phyloP scores from a whole-genome alignment of 805 yeast genomes.

The Suhomyces tanzawaensis region DNA sequence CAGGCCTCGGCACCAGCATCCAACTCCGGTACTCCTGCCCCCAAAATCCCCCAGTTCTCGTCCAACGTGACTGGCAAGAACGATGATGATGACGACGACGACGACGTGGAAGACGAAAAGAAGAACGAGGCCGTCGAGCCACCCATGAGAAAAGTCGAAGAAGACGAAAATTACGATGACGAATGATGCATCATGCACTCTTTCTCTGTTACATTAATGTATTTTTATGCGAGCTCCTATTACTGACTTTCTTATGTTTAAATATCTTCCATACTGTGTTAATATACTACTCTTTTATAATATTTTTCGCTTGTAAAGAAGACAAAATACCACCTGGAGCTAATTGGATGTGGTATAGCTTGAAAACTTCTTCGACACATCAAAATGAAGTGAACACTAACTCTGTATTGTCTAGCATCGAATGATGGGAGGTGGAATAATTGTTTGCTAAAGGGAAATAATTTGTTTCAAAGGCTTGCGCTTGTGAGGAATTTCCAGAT shows the following conservation, averaged over 20 bases:
- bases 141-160: conserved; percentile 45
- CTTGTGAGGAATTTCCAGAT: too few species aligned
- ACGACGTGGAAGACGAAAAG: conserved; percentile 28
- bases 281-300: neutral
- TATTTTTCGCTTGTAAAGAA: too few species aligned
- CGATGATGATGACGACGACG: conserved; percentile 25
- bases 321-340: too few species aligned
- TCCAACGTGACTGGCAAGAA: conserved; percentile 17
- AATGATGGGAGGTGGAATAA: too few species aligned
- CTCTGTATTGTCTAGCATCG: too few species aligned
- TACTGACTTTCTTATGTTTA: conserved; percentile 1
- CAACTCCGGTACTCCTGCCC: neutral
- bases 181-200: conserved; percentile 21
- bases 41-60: conserved; percentile 18
- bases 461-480: too few species aligned
- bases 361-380: too few species aligned
- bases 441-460: too few species aligned
- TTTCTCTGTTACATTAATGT: too few species aligned
- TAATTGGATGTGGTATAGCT: too few species aligned
- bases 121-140: conserved; percentile 37
- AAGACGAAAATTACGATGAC: conserved; percentile 47
- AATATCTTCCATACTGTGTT: conserved; percentile 5
- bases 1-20: neutral
- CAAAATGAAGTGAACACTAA: too few species aligned
- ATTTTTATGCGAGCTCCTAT: too few species aligned